Conservation (phyloP, 371 early-diverging fungal genomes). For the Mucor circinelloides region DNA sequence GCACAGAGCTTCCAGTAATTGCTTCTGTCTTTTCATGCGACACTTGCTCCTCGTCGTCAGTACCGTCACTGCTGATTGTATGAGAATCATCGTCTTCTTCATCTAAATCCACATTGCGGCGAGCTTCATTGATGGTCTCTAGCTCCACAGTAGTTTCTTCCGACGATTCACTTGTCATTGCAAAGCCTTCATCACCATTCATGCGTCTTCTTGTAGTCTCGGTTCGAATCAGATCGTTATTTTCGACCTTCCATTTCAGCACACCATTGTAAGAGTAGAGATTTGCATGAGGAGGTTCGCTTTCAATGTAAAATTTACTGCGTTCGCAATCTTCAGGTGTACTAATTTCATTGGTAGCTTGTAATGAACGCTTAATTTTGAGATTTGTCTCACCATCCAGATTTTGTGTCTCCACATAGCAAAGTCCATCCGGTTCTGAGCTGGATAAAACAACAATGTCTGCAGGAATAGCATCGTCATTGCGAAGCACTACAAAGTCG, state of each 20-base stretch:
- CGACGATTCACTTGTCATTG: background rate
- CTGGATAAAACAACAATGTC: slow-evolving; percentile 74
- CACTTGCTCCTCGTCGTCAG: slow-evolving; percentile 24
- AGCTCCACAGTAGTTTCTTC: background rate
- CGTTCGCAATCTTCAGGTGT: slow-evolving; percentile 59
- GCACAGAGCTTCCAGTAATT: slow-evolving; percentile 78
- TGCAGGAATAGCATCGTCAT: slow-evolving; percentile 92
- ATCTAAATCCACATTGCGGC: background rate
- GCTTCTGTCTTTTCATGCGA: slow-evolving; percentile 66
- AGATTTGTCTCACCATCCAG: slow-evolving; percentile 90
- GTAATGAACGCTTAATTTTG: slow-evolving; percentile 61
- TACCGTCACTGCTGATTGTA: background rate
- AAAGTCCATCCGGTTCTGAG: slow-evolving; percentile 66
- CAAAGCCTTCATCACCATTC: slow-evolving; percentile 2
- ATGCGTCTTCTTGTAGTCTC: slow-evolving; percentile 13
- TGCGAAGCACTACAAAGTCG: slow-evolving; percentile 84
- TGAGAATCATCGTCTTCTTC: slow-evolving; percentile 18
- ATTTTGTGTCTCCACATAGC: slow-evolving; percentile 85
- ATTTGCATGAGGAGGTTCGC: slow-evolving; percentile 81
- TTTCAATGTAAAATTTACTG: slow-evolving; percentile 67
- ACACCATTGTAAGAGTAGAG: slow-evolving; percentile 80
- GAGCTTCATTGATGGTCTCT: slow-evolving; percentile 8
- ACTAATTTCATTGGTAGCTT: slow-evolving; percentile 51
- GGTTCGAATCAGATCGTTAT: slow-evolving; percentile 7
- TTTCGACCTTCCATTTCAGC: slow-evolving; percentile 54